Evolutionary conservation across 2,329 filamentous ascomycete species (phyloP).

Genomic region (Paraphaeosphaeria minitans): DNA sequence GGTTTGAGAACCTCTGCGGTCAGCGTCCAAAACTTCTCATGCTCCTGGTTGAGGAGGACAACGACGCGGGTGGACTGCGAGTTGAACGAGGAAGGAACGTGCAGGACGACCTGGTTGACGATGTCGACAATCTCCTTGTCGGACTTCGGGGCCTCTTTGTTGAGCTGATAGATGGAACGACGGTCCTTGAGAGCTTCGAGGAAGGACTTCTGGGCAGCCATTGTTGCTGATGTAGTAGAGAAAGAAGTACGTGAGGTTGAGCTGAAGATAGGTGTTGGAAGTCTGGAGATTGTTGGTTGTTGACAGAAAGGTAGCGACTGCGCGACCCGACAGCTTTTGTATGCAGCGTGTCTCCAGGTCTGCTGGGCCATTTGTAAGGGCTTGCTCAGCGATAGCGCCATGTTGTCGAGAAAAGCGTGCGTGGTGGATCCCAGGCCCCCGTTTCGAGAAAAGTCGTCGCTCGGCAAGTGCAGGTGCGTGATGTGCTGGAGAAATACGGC

Average conservation of each 20-base stretch:
- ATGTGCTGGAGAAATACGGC: conserved; percentile 32
- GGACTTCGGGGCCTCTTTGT: conserved; percentile 65
- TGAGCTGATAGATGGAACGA: conserved; percentile 71
- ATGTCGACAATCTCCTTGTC: conserved; percentile 68
- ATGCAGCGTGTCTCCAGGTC: conserved; percentile 19
- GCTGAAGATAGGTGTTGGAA: conserved; percentile 8
- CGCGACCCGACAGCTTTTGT: conserved; percentile 27
- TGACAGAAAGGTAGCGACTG: conserved; percentile 13
- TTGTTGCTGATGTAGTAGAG: conserved; percentile 37
- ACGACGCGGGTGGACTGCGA: conserved; percentile 80
- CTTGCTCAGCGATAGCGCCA: conserved; percentile 43
- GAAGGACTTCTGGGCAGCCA: conserved; percentile 55
- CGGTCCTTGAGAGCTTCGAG: conserved; percentile 70
- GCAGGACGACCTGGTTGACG: conserved; percentile 62
- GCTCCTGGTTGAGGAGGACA: conserved; percentile 79
- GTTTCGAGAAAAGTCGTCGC: conserved; percentile 6
- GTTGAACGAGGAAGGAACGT: conserved; percentile 86
- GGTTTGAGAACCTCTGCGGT: conserved; percentile 67
- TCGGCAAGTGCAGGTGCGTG: conserved; percentile 29
- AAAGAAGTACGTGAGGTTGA: conserved; percentile 18
- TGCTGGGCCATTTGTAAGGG: conserved; percentile 37
- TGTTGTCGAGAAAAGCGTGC: conserved; percentile 22
- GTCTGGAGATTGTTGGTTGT: conserved; percentile 12
- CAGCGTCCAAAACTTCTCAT: conserved; percentile 86
- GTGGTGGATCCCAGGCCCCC: conserved; percentile 8